These are phyloP conservation scores for Urtica urens DNA, from an alignment of 306 rosid species.

Conservation along the genomic window DNA sequence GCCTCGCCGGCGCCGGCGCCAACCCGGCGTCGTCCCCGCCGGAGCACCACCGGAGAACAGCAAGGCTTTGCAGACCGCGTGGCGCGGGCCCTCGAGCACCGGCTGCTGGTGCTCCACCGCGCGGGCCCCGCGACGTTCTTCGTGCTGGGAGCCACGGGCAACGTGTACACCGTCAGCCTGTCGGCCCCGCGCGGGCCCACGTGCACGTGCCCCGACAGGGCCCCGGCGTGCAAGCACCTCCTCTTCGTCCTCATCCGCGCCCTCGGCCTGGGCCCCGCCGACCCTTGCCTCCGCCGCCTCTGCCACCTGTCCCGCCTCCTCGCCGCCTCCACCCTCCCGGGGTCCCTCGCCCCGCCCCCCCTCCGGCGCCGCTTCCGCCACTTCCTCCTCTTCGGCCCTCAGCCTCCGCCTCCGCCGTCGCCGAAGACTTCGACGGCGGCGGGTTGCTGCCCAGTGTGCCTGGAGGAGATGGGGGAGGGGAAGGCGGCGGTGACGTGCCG, in stretches of 20 bases:
- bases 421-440: conserved; percentile 42
- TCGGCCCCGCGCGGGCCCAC: conserved; percentile 72
- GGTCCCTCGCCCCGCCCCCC: conserved; percentile 37
- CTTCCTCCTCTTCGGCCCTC: conserved; percentile 34
- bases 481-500: conserved; percentile 55
- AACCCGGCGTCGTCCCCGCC: conserved; percentile 12
- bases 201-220: conserved; percentile 88
- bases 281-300: conserved; percentile 42
- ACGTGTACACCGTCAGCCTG: conserved; percentile 64
- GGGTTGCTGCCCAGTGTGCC: conserved; percentile 55
- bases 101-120: conserved; percentile 71
- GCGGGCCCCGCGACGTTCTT: conserved; percentile 48
- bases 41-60: not conserved
- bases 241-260: conserved; percentile 59
- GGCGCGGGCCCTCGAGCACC: conserved; percentile 63
- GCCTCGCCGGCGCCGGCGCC: conserved; percentile 5
- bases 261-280: conserved; percentile 43
- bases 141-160: conserved; percentile 76
- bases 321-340: conserved; percentile 27
- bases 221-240: conserved; percentile 79
- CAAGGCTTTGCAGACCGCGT: conserved; percentile 55
- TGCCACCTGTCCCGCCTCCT: conserved; percentile 48
- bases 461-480: conserved; percentile 59
- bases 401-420: conserved; percentile 17
- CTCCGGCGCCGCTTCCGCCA: conserved; percentile 53